Evolutionary conservation across 2,329 filamentous ascomycete genomes (phyloP).

Genomic region (Fusarium sp.): DNA sequence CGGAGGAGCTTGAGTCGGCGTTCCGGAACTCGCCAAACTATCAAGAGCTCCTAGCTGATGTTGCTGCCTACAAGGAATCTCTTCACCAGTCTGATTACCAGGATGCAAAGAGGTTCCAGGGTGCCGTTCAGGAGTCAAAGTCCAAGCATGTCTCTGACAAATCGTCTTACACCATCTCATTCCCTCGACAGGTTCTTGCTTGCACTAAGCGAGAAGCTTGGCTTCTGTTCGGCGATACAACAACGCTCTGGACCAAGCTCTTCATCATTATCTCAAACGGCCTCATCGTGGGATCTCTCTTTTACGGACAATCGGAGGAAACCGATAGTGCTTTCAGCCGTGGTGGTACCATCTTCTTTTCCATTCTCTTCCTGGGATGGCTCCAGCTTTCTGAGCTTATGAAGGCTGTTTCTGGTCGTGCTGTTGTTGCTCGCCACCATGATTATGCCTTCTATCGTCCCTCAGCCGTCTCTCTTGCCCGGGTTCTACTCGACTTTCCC

Average conservation of each 20-base stretch:
- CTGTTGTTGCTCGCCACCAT: constrained; percentile 66
- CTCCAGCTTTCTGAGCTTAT: constrained; percentile 84
- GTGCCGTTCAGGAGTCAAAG: constrained; percentile 78
- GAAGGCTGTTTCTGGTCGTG: constrained; percentile 80
- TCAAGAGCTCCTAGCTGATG: constrained; percentile 70
- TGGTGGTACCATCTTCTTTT: constrained; percentile 64
- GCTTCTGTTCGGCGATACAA: constrained; percentile 82
- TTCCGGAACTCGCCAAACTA: constrained; percentile 76
- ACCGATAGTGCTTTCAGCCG: constrained; percentile 75
- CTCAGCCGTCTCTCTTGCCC: constrained; percentile 68
- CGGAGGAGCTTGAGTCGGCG: constrained; percentile 75
- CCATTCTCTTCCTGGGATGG: constrained; percentile 69
- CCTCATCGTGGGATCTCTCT: constrained; percentile 84
- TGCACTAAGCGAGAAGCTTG: constrained; percentile 82
- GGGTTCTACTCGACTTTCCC: constrained; percentile 71
- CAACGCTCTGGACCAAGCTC: constrained; percentile 82
- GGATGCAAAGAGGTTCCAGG: constrained; percentile 76
- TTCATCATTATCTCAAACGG: constrained; percentile 82
- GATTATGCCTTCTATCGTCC: constrained; percentile 68
- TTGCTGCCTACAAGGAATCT: constrained; percentile 63
- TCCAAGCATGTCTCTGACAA: constrained; percentile 77
- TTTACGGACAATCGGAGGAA: constrained; percentile 75
- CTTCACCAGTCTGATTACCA: constrained; percentile 68
- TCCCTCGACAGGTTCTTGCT: constrained; percentile 77
- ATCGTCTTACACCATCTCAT: constrained; percentile 82